Base-by-base conservation (phyloP, 1,284 basidiomycete genomes). In the Mrakiaceae sp. region DNA sequence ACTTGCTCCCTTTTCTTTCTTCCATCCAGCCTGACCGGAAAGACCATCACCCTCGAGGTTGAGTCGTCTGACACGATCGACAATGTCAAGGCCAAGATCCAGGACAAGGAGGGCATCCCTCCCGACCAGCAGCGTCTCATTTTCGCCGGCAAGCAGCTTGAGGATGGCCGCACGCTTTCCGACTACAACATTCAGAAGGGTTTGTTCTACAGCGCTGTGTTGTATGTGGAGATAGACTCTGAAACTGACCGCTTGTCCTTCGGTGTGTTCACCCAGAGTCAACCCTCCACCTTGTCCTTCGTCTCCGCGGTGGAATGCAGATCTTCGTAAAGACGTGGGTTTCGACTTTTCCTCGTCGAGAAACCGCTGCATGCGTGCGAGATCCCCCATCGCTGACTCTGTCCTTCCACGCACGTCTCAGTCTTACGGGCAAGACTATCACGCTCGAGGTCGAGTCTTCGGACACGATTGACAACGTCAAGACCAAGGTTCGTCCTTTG, bases 391-490 rank as follows among this genome's bases (percentile, higher is more conserved):
- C 3, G 27, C 27, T 27, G 27, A 27, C 27, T 27, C 27, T 27
- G 27, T 27, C 2, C 27, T 27, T 27, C 27, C 27, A 27, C 27
- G 27, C 27, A 27, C 27, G 27, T 2, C 27, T 27, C 27, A 27
- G 27, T 27, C 89, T 98, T 71, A 97, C 94, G 82, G 94, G 95
- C 78, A 98, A 97, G 83, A 96, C 92, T 71, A 95, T 96, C 82
- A 95, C 92, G 74, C 65, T 90, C 83, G 77, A 90, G 85, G 92
- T 95, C 70, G 91, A 95, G 80, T 76, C 83, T 80, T 67, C 87
- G 68, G 91, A 95, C 81, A 94, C 93, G 69, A 94, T 96, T 79
- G 92, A 97, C 83, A 95, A 95, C 83, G 91, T 94, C 80, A 93
- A 94, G 82, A 83, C 88, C 76, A 94, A 94, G 27, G 27, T 27